phyloP scores from a whole-genome alignment of 78 protist species.

The Guillardia theta region DNA sequence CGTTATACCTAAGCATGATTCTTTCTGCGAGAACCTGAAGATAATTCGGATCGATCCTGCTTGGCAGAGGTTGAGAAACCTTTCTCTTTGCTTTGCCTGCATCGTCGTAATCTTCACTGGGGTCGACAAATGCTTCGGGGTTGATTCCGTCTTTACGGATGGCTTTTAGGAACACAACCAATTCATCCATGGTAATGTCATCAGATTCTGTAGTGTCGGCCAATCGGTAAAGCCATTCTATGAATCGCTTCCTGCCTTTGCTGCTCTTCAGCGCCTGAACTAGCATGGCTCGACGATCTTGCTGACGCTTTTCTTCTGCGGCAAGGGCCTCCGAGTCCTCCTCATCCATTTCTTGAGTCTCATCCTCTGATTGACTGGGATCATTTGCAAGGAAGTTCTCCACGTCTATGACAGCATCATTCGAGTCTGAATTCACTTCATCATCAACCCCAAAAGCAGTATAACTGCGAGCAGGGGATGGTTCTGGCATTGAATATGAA shows the following conservation, averaged over 20 bases:
- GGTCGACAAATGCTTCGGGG: not conserved
- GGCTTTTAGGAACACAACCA: not conserved
- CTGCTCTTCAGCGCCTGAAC: not conserved
- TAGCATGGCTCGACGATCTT: not conserved
- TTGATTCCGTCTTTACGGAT: not conserved
- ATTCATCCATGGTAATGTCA: not conserved
- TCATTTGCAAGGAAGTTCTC: too few relatives aligned
- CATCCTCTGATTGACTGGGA: too few relatives aligned
- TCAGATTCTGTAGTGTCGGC: not conserved
- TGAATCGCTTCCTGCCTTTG: constrained; percentile 3
- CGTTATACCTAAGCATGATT: not conserved
- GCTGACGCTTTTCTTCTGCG: not conserved
- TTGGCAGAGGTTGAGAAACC: too few relatives aligned
- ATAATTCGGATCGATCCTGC: not conserved
- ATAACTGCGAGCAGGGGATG: too few relatives aligned
- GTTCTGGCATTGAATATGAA: too few relatives aligned
- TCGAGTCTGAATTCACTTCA: too few relatives aligned
- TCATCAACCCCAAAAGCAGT: too few relatives aligned
- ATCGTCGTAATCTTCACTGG: not conserved
- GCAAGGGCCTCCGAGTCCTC: not conserved
- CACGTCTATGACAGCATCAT: too few relatives aligned
- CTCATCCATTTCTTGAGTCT: too few relatives aligned
- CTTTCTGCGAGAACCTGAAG: not conserved
- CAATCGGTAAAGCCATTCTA: not conserved
- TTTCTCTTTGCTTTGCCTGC: too few relatives aligned